Percentiles rank a stretch among this genome's conserved stretches.
These are phyloP conservation scores for Aureobasidium lini DNA, from an alignment of 2,329 filamentous ascomycete genomes.

Conservation along the genomic window DNA sequence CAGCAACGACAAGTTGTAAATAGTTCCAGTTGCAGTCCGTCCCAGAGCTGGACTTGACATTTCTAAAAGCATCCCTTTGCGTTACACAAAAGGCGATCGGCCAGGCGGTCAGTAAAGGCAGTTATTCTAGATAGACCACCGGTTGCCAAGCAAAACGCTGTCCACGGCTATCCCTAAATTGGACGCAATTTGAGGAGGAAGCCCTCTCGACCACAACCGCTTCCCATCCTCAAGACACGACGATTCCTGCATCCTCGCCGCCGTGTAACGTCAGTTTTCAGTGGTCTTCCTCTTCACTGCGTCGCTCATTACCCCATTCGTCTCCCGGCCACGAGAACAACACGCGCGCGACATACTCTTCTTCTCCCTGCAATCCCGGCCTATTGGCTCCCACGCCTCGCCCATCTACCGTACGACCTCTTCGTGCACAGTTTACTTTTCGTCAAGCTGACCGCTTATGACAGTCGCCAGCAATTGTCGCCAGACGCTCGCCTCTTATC, in stretches of 20 bases:
- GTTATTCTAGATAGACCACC: constrained; percentile 1
- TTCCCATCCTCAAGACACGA: constrained; percentile 2
- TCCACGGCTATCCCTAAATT: background rate
- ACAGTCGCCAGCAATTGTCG: constrained; percentile 5
- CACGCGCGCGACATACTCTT: constrained; percentile 7
- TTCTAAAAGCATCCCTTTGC: background rate
- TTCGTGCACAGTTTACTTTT: constrained; percentile 4
- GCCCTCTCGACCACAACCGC: background rate
- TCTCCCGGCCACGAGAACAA: constrained; percentile 10
- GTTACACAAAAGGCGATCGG: background rate
- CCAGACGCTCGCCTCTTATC: background rate
- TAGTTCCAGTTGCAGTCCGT: background rate
- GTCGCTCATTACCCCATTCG: constrained; percentile 14
- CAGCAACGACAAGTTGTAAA: background rate
- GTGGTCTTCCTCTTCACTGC: constrained; percentile 8
- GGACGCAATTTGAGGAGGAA: constrained; percentile 4
- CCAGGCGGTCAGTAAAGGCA: constrained; percentile 5
- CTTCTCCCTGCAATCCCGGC: constrained; percentile 11
- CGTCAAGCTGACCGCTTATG: constrained; percentile 13
- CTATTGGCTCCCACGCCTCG: constrained; percentile 12
- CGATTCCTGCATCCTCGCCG: constrained; percentile 12
- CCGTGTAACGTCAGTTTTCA: constrained; percentile 11
- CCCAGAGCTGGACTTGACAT: background rate
- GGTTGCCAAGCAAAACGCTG: background rate
- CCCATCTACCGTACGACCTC: constrained; percentile 1